A percentile compares a stretch with the other conserved stretches of the same genome.
phyloP scores from a whole-genome alignment of 2,329 filamentous ascomycete species.

The Exophiala bonariae region DNA sequence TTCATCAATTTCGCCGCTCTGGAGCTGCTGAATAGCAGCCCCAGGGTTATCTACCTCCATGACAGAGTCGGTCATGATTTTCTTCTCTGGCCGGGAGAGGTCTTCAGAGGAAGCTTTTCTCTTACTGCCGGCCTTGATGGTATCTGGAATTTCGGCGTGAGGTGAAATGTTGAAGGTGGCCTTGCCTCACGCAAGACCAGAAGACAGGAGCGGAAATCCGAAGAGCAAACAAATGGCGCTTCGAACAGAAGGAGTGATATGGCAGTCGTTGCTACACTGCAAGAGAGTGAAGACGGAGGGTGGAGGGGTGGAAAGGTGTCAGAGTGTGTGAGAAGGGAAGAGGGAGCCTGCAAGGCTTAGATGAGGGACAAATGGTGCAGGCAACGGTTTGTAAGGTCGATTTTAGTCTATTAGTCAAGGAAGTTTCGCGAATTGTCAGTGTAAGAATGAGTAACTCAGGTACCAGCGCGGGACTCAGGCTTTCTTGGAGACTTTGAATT shows the following conservation, averaged over 20 bases:
- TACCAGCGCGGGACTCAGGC: too few relatives aligned
- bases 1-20: conserved; percentile 67
- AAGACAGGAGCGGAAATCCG: conserved; percentile 13
- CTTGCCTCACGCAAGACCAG: conserved; percentile 30
- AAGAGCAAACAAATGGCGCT: conserved; percentile 21
- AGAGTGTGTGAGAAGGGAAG: conserved; percentile 14
- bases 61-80: conserved; percentile 55
- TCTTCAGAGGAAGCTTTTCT: conserved; percentile 52
- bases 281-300: conserved; percentile 6
- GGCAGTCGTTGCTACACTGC: neutral
- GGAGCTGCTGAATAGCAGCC: conserved; percentile 60
- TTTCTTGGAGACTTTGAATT: too few relatives aligned
- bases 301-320: conserved; percentile 1
- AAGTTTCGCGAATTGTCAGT: conserved; percentile 27
- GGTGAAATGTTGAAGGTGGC: conserved; percentile 35
- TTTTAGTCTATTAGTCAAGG: conserved; percentile 17
- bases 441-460: neutral
- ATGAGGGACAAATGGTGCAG: conserved; percentile 8
- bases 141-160: conserved; percentile 34
- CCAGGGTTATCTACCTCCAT: conserved; percentile 64
- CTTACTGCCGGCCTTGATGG: conserved; percentile 50
- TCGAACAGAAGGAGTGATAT: conserved; percentile 10
- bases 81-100: conserved; percentile 51
- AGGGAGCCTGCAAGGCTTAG: conserved; percentile 13
- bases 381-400: conserved; percentile 10